A percentile compares a stretch with the other conserved stretches of the same genome.
phyloP scores from a whole-genome alignment of 768 basidiomycete genomes.

The Pleurotus djamor region DNA sequence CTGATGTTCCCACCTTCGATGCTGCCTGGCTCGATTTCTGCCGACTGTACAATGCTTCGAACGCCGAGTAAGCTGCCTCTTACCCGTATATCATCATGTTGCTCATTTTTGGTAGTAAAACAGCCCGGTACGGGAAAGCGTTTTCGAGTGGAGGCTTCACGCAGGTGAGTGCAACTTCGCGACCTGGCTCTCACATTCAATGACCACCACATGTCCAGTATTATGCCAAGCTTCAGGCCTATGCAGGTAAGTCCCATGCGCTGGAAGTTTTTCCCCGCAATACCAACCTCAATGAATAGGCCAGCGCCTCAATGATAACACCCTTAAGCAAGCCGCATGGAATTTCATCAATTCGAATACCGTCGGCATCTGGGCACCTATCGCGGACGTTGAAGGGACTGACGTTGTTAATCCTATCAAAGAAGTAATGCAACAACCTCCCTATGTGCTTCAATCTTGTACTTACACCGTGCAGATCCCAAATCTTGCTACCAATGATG shows the following conservation, averaged over 20 bases:
- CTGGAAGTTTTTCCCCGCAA: not conserved
- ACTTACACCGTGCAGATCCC: slow-evolving; percentile 19
- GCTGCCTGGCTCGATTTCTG: slow-evolving; percentile 39
- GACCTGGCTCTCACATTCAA: not conserved
- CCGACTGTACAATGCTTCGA: slow-evolving; percentile 28
- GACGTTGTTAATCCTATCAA: slow-evolving; percentile 45
- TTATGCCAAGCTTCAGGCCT: slow-evolving; percentile 36
- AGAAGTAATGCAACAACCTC: slow-evolving; percentile 30
- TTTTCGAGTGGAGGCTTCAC: slow-evolving; percentile 31
- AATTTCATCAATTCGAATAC: slow-evolving; percentile 25
- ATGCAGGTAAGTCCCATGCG: slow-evolving; percentile 21
- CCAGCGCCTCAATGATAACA: slow-evolving; percentile 26
- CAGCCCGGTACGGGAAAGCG: slow-evolving; percentile 31
- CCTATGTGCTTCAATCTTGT: not conserved
- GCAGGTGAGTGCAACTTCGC: slow-evolving; percentile 15
- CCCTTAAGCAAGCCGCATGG: slow-evolving; percentile 33
- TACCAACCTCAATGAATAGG: slow-evolving; percentile 9
- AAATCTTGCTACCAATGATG: slow-evolving; percentile 33
- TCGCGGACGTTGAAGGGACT: slow-evolving; percentile 36
- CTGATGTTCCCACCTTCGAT: slow-evolving; percentile 33
- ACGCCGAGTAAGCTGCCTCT: slow-evolving; percentile 25
- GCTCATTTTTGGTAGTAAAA: slow-evolving; percentile 18
- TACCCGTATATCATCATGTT: not conserved
- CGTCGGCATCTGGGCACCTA: slow-evolving; percentile 30
- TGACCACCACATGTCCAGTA: slow-evolving; percentile 14